These are phyloP conservation scores for Filobasidium wieringae DNA, from an alignment of 768 basidiomycete genomes.

Conservation along the genomic window DNA sequence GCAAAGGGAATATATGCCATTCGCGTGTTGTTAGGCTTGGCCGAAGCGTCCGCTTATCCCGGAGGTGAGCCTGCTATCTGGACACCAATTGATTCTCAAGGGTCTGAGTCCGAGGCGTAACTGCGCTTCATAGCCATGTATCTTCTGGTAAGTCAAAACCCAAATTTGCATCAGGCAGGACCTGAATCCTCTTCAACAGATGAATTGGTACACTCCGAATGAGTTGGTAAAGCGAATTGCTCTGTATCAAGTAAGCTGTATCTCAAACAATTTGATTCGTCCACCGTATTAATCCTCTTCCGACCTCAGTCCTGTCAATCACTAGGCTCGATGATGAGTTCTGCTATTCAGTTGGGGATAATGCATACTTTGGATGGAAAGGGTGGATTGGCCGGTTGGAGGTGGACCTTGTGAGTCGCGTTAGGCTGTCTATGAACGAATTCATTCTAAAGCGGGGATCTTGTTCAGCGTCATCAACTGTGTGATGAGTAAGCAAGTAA, in stretches of 20 bases:
- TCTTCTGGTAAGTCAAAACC: no score
- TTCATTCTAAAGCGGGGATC: no score
- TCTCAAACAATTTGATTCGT: not conserved
- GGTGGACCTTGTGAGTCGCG: not conserved
- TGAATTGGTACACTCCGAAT: constrained; percentile 28
- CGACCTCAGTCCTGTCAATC: not conserved
- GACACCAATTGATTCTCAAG: no score
- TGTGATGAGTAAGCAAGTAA: no score
- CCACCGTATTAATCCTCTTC: no score
- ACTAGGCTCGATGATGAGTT: constrained; percentile 7
- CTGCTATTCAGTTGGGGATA: constrained; percentile 2
- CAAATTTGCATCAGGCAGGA: no score
- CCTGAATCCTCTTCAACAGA: no score
- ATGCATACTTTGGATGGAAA: constrained; percentile 3
- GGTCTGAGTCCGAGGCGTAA: no score
- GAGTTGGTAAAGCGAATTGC: constrained; percentile 30
- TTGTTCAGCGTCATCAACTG: no score
- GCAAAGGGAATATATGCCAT: constrained; percentile 15
- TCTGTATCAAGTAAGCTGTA: constrained; percentile 23
- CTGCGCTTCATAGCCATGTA: no score
- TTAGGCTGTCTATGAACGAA: no score
- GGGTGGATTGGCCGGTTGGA: constrained; percentile 10
- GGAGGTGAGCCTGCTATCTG: constrained; percentile 15
- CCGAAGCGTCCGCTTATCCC: constrained; percentile 17
- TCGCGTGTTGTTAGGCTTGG: constrained; percentile 11